A percentile compares a stretch with the other conserved stretches of the same genome.
Evolutionary conservation across 495 filamentous ascomycete species (phyloP).

Genomic region (Staphylotrichum tortipilum): DNA sequence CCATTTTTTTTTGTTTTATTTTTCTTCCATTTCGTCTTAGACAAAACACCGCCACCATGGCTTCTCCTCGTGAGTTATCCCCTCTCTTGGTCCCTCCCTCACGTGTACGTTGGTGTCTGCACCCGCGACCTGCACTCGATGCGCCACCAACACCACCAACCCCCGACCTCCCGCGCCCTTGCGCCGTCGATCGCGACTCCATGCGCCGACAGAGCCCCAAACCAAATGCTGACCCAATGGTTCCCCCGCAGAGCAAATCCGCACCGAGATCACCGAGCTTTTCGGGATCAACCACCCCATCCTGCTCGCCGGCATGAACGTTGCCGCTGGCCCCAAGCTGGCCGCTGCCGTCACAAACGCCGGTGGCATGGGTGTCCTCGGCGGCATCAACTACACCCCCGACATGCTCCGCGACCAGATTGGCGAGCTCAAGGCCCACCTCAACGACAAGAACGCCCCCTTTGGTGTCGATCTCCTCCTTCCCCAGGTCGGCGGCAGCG

Average conservation of each 20-base stretch:
- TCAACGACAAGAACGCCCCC: conserved; percentile 92
- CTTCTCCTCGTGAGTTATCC: conserved; percentile 64
- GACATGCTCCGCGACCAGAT: conserved; percentile 96
- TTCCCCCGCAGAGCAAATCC: conserved; percentile 63
- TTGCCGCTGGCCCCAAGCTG: conserved; percentile 92
- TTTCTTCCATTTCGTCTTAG: too few relatives aligned
- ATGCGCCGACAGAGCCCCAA: background rate
- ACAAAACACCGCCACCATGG: conserved; percentile 51
- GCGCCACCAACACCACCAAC: too few relatives aligned
- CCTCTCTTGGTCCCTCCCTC: background rate
- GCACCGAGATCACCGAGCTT: conserved; percentile 84
- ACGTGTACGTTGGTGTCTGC: too few relatives aligned
- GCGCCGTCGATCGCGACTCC: background rate
- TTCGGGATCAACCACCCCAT: conserved; percentile 96
- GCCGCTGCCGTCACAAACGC: conserved; percentile 96
- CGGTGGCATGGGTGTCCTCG: conserved; percentile 91
- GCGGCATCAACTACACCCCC: conserved; percentile 92
- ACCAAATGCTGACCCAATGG: conserved; percentile 4
- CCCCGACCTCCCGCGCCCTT: conserved; percentile 1
- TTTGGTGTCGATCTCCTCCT: conserved; percentile 95
- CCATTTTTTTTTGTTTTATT: too few relatives aligned
- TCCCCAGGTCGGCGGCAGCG: conserved; percentile 87
- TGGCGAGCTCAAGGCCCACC: conserved; percentile 80
- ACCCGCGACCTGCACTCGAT: too few relatives aligned
- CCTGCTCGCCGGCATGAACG: conserved; percentile 97